Conservation (phyloP, 805 yeast genomes). For the Saccharomycopsis vini region DNA sequence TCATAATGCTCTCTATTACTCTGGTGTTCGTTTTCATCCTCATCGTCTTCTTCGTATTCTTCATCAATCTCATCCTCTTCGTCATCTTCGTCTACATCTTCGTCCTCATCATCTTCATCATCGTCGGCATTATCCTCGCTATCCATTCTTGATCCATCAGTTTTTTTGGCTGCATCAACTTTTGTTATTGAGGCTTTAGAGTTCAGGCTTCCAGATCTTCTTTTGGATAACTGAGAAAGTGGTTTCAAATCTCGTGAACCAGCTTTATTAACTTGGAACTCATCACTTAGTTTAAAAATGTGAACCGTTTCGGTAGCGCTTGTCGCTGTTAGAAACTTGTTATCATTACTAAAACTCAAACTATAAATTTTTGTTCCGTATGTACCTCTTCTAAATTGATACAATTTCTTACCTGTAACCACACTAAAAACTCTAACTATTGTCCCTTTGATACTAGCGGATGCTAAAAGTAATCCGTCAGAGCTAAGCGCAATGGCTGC, state of each 20-base stretch:
- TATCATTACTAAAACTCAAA: slow-evolving; percentile 63
- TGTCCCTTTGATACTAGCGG: slow-evolving; percentile 73
- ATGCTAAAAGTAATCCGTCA: slow-evolving; percentile 61
- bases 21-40: slow-evolving; percentile 7
- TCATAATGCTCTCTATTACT: no score
- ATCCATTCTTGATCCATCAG: slow-evolving; percentile 30
- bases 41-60: neutral
- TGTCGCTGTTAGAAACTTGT: slow-evolving; percentile 67
- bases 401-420: slow-evolving; percentile 50
- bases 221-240: no score
- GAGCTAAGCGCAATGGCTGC: slow-evolving; percentile 55
- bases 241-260: no score
- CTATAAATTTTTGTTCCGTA: slow-evolving; percentile 77
- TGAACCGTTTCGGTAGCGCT: slow-evolving; percentile 91
- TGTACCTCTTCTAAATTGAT: slow-evolving; percentile 72
- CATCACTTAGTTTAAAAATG: slow-evolving; percentile 65
- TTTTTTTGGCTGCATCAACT: slow-evolving; percentile 1
- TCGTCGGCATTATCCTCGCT: slow-evolving; percentile 22
- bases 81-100: slow-evolving; percentile 30
- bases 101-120: slow-evolving; percentile 2
- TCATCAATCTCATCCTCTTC: slow-evolving; percentile 22
- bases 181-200: neutral
- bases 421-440: slow-evolving; percentile 62
- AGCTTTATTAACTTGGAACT: slow-evolving; percentile 17
- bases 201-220: slow-evolving; percentile 10